phyloP scores from a whole-genome alignment of 805 yeast genomes.

The Naumovozyma baii region DNA sequence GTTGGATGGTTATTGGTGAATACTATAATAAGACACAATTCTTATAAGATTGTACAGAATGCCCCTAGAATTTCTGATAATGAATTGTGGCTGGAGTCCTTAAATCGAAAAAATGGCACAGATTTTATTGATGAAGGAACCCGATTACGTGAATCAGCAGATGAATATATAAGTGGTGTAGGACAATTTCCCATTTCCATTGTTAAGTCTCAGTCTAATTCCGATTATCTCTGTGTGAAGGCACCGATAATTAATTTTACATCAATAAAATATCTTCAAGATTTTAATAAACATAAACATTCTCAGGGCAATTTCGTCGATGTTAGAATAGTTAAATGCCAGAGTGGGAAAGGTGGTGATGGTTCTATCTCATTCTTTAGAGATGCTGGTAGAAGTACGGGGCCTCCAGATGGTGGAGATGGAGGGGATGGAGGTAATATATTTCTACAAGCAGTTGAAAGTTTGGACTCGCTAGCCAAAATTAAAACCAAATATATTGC shows the following conservation, averaged over 20 bases:
- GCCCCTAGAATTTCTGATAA: conserved; percentile 36
- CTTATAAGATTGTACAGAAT: conserved; percentile 26
- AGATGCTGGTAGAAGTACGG: conserved; percentile 74
- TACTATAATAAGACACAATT: conserved; percentile 1
- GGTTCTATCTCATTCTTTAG: conserved; percentile 81
- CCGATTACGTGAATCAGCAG: not conserved
- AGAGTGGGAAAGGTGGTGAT: conserved; percentile 81
- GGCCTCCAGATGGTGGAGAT: conserved; percentile 99
- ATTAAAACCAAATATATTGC: conserved; percentile 63
- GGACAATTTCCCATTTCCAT: conserved; percentile 9
- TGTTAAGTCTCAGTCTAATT: conserved; percentile 16
- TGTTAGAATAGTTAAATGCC: conserved; percentile 52
- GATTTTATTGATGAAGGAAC: conserved; percentile 1
- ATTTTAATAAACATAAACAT: conserved; percentile 36
- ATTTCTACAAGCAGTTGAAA: conserved; percentile 71
- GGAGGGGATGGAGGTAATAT: conserved; percentile 91
- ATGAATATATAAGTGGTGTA: not conserved
- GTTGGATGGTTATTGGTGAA: not conserved
- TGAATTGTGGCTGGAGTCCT: conserved; percentile 33
- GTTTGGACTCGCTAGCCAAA: conserved; percentile 61
- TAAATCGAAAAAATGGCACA: not conserved
- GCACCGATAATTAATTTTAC: conserved; percentile 22
- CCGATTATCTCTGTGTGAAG: conserved; percentile 14
- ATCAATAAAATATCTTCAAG: conserved; percentile 24
- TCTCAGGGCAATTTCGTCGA: conserved; percentile 43